Base-by-base conservation (phyloP, 2,329 filamentous ascomycete species). In the Mariannaea sp. region DNA sequence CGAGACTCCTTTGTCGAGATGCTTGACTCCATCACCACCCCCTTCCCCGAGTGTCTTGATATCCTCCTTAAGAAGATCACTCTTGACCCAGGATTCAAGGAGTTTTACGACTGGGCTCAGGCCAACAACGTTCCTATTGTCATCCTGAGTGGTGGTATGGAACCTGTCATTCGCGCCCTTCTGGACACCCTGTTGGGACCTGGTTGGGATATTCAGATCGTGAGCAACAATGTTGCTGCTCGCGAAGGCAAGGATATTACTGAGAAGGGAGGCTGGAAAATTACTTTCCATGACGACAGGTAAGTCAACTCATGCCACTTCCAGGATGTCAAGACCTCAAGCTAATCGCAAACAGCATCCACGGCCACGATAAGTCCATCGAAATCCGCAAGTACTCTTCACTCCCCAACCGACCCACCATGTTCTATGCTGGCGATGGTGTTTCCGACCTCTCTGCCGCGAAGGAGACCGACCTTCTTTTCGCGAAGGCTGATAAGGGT, bases 331-430 rank as follows among this genome's bases (percentile, higher is more conserved):
- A 2, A 32, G 6, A 20, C 12, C 27, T 4, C 4, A 13, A 38
- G 40, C 49, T 63, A 41, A 64, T 38, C 19, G 24, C 17, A 49
- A 8, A 54, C 57, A 90, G 88, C 68, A 81, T 86, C 53, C 95
- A 95, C 66, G 94, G 94, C n/a, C 94, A 99, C 70, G 93, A 99
- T 80, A 99, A 99, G 83, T 92, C 88, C 20, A 79, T 93, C 48
- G 90, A 94, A 70, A 91, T 99, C 66, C 85, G 90, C 60, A 91
- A 91, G 45, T 97, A 97, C 74, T 87, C 88, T 2, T 79, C 84
- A 20, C 79, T 96, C 36, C 85, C 90, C 0, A 74, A 88, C 66
- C 82, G 92, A 35, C 94, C 94, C 2, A 86, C 85, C 32, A 84
- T 97, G 75, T 91, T 97, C 72, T 99, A 99, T 68, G 93, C 94